phyloP scores from a whole-genome alignment of 2,329 filamentous ascomycete species.

The Aureobasidium musti region DNA sequence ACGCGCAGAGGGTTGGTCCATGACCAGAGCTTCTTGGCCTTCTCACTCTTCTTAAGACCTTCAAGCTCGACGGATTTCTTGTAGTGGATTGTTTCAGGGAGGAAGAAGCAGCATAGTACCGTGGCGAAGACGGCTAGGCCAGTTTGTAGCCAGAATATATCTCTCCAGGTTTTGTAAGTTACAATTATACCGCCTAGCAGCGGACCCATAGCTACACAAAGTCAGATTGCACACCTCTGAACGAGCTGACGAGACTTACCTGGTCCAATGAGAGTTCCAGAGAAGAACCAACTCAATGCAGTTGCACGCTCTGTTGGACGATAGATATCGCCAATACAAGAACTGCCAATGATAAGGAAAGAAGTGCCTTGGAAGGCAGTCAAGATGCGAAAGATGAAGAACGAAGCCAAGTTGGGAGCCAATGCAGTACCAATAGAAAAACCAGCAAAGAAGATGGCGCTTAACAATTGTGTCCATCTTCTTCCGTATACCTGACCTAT shows the following conservation, averaged over 20 bases:
- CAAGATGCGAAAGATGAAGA: conserved; percentile 72
- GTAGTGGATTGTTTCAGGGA: conserved; percentile 72
- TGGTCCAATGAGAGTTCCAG: conserved; percentile 70
- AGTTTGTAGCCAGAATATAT: conserved; percentile 76
- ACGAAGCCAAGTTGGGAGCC: conserved; percentile 68
- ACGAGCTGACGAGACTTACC: background rate
- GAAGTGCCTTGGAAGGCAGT: conserved; percentile 75
- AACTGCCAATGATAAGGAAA: conserved; percentile 70
- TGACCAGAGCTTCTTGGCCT: conserved; percentile 57
- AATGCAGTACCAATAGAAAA: conserved; percentile 73
- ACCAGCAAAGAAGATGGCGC: conserved; percentile 64
- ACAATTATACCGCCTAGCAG: conserved; percentile 77
- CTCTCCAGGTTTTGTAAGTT: conserved; percentile 70
- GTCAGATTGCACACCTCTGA: background rate
- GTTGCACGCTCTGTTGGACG: conserved; percentile 65
- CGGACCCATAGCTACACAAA: conserved; percentile 58
- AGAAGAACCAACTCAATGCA: conserved; percentile 72
- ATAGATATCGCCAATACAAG: conserved; percentile 64
- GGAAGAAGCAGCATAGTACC: conserved; percentile 63
- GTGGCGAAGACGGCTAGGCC: conserved; percentile 64
- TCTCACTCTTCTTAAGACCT: conserved; percentile 54
- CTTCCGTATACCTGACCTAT: conserved; percentile 56
- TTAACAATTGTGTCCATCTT: conserved; percentile 56
- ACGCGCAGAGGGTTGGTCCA: conserved; percentile 69
- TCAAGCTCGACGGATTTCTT: conserved; percentile 63